A percentile compares a stretch with the other conserved stretches of the same genome.
These are phyloP conservation scores for Parachaetomium inaequale DNA, from an alignment of 495 filamentous ascomycete genomes.

Conservation along the genomic window DNA sequence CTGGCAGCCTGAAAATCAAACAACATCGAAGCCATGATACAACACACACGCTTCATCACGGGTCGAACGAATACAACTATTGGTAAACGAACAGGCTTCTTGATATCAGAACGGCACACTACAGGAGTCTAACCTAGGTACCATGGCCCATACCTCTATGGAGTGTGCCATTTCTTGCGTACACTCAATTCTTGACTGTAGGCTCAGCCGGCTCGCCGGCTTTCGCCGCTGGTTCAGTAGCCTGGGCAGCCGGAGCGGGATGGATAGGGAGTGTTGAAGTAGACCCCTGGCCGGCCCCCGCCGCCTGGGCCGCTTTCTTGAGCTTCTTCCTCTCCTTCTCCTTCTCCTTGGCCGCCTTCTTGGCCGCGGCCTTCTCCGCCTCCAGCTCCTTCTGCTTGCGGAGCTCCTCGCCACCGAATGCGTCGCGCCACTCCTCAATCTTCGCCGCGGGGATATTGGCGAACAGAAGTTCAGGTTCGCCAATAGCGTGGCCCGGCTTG, in stretches of 20 bases:
- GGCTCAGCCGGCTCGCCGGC: neutral
- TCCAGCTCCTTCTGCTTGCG: constrained; percentile 33
- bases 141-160: neutral
- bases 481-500: constrained; percentile 72
- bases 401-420: constrained; percentile 70
- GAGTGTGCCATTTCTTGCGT: neutral
- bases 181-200: neutral
- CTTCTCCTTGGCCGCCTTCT: constrained; percentile 28
- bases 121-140: constrained; percentile 12
- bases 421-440: constrained; percentile 74
- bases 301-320: constrained; percentile 29
- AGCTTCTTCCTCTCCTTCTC: constrained; percentile 32
- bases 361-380: constrained; percentile 27
- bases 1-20: no score
- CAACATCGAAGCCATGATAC: neutral
- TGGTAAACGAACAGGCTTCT: neutral
- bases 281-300: constrained; percentile 11
- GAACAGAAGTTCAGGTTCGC: constrained; percentile 80
- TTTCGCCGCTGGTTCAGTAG: neutral
- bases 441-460: constrained; percentile 54
- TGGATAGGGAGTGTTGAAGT: constrained; percentile 16
- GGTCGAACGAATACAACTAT: no score
- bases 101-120: constrained; percentile 5
- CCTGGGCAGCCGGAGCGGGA: constrained; percentile 4
- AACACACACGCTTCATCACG: neutral